Evolutionary conservation across 1,139 yeast species (phyloP), one percentile per base, ranked within the genome.

Genomic region (Geotrichum bryndzae): DNA sequence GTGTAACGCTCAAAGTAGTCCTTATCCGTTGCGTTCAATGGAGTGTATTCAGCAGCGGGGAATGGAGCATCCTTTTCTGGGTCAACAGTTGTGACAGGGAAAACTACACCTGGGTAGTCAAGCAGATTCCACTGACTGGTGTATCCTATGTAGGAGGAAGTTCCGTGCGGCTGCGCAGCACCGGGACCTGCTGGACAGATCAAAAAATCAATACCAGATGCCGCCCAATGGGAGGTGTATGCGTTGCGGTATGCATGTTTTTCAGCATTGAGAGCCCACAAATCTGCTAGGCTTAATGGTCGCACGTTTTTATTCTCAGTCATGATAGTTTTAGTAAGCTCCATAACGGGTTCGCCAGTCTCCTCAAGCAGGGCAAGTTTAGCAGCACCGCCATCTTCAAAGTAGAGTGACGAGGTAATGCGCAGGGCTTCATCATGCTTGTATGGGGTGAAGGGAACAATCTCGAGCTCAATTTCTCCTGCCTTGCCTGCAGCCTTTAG

Each of bases 161-260:
- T 81, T 56, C 83, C 85, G 22, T 86, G 84, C 58, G 80, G 82
- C 25, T 92, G 90, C 4, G 95, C 91, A 60, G 86, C 88, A 64
- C 88, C 88, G 63, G 82, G 83, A 70, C 86, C 85, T 5, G 85
- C 80, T 56, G 96, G 95, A 59, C 87, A 79, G 57, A 89, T 75
- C 62, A 88, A 79, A 68, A 86, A 84, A 69, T 88, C 95, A 58
- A 88, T 81, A 55, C 83, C 82, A 67, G 85, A 79, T 22, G 80
- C 73, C 63, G 82, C 69, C 77, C 81, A 79, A 63, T 72, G 72
- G n/a, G 69, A 63, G 59, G 71, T 71, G 63, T 75, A 77, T 50
- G 63, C 62, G 46, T 71, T 72, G 61, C 77, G 76, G 56, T 68
- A 68, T 10, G 68, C 64, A 55, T 76, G 74, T 48, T 76, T 73